phyloP scores from a whole-genome alignment of 163 green algal species.

The Scenedesmus sp. region DNA sequence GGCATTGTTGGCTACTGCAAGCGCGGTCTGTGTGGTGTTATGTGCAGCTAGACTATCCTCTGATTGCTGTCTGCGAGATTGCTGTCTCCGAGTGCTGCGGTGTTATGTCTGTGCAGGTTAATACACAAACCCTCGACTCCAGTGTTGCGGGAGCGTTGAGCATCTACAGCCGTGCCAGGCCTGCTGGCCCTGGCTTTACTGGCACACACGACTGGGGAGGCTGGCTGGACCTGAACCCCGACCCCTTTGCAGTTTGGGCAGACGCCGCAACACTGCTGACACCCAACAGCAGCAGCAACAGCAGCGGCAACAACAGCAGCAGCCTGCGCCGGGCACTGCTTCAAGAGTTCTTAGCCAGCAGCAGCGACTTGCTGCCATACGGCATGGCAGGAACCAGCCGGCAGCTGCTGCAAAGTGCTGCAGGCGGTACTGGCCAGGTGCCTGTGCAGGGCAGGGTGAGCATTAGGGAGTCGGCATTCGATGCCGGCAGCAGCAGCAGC shows the following conservation, averaged over 20 bases:
- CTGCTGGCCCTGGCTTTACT: background rate
- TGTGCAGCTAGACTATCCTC: too few relatives aligned
- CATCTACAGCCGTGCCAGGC: background rate
- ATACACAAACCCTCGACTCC: background rate
- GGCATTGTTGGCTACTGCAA: too few relatives aligned
- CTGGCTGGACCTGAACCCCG: conserved; percentile 9
- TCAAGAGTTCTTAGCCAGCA: background rate
- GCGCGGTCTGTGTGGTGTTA: too few relatives aligned
- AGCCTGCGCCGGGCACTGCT: background rate
- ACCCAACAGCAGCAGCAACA: background rate
- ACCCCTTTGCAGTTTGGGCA: conserved; percentile 17
- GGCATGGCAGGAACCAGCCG: background rate
- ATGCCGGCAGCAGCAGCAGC: background rate
- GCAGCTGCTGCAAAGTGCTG: background rate
- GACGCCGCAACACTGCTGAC: conserved; percentile 10
- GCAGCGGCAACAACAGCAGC: background rate
- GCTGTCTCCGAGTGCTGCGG: background rate
- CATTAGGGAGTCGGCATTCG: background rate
- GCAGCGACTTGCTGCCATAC: background rate
- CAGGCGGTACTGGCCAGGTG: background rate
- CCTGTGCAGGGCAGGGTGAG: conserved; percentile 28
- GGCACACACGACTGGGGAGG: conserved; percentile 28
- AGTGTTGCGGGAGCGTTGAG: background rate
- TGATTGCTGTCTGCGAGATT: too few relatives aligned
- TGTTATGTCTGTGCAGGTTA: background rate